Evolutionary conservation across 2,329 filamentous ascomycete genomes (phyloP).

Genomic region (Blumeriella jaapii): DNA sequence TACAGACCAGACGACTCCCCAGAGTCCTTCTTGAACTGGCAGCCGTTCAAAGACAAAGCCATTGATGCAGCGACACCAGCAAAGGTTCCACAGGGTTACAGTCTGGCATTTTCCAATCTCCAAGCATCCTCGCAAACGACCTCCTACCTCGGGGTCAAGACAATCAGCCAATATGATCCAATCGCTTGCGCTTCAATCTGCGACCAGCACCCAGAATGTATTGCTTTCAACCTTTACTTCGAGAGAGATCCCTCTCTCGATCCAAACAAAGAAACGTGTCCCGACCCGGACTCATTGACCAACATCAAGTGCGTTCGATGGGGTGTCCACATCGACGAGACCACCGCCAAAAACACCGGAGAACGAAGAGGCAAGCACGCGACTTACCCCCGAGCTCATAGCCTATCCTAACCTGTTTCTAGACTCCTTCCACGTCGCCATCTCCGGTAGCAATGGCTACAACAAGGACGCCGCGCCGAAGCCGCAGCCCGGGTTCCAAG

Average conservation of each 20-base stretch:
- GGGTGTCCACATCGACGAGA: conserved; percentile 23
- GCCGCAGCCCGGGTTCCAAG: conserved; percentile 17
- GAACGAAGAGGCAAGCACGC: conserved; percentile 20
- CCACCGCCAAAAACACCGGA: conserved; percentile 27
- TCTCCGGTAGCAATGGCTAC: conserved; percentile 34
- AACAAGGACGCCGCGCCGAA: conserved; percentile 20
- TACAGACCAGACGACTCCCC: conserved; percentile 10
- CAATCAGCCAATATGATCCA: conserved; percentile 24
- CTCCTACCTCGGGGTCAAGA: conserved; percentile 23
- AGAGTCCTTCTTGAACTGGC: conserved; percentile 18
- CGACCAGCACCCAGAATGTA: conserved; percentile 22
- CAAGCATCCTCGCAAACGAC: conserved; percentile 24
- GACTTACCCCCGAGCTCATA: neutral
- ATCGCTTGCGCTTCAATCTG: conserved; percentile 23
- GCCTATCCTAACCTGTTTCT: conserved; percentile 3
- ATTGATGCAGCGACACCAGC: conserved; percentile 13
- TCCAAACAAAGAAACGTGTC: conserved; percentile 22
- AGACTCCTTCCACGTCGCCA: conserved; percentile 30
- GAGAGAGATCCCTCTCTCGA: conserved; percentile 28
- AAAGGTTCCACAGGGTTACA: conserved; percentile 27
- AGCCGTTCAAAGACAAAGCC: conserved; percentile 9
- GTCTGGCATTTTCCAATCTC: conserved; percentile 25
- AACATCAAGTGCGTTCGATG: conserved; percentile 29
- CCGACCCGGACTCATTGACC: conserved; percentile 27
- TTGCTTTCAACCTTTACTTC: conserved; percentile 28